These are phyloP conservation scores for Akanthomyces lecanii DNA, from an alignment of 2,329 filamentous ascomycete species.

Conservation along the genomic window DNA sequence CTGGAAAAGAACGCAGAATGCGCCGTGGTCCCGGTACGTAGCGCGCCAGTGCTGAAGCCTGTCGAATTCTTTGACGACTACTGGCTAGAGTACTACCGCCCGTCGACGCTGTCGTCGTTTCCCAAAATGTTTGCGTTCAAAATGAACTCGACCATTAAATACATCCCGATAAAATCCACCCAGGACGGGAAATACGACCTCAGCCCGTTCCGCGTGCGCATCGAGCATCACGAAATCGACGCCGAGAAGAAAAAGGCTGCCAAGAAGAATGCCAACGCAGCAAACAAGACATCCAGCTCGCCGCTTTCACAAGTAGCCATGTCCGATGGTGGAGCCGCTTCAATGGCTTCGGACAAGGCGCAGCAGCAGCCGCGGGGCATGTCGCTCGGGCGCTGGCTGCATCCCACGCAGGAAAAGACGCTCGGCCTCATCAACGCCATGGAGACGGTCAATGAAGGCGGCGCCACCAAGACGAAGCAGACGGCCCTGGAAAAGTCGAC, in stretches of 20 bases:
- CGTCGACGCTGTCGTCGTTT: slow-evolving; percentile 80
- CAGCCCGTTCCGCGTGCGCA: slow-evolving; percentile 82
- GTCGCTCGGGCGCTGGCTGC: slow-evolving; percentile 59
- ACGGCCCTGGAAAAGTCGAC: slow-evolving; percentile 70
- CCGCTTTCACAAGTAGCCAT: slow-evolving; percentile 22
- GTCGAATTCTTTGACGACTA: slow-evolving; percentile 79
- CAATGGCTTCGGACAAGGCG: slow-evolving; percentile 35
- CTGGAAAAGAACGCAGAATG: background rate
- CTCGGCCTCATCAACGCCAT: slow-evolving; percentile 15
- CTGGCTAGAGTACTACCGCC: slow-evolving; percentile 96
- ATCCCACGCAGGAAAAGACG: slow-evolving; percentile 39
- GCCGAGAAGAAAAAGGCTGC: slow-evolving; percentile 57
- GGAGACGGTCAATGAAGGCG: slow-evolving; percentile 19
- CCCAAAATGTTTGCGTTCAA: slow-evolving; percentile 89
- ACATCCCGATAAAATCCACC: slow-evolving; percentile 70
- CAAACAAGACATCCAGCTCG: slow-evolving; percentile 41
- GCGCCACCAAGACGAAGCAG: slow-evolving; percentile 45
- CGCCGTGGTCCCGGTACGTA: slow-evolving; percentile 29
- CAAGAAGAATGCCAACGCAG: slow-evolving; percentile 67
- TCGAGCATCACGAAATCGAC: slow-evolving; percentile 52
- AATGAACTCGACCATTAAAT: slow-evolving; percentile 84
- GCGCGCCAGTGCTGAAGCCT: slow-evolving; percentile 37
- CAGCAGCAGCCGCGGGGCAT: slow-evolving; percentile 43
- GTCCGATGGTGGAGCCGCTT: slow-evolving; percentile 39
- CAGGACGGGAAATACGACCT: slow-evolving; percentile 74